Percentiles rank a stretch among this genome's conserved stretches.
Evolutionary conservation across 495 filamentous ascomycete species (phyloP).

Genomic region (Rusavskia elegans): DNA sequence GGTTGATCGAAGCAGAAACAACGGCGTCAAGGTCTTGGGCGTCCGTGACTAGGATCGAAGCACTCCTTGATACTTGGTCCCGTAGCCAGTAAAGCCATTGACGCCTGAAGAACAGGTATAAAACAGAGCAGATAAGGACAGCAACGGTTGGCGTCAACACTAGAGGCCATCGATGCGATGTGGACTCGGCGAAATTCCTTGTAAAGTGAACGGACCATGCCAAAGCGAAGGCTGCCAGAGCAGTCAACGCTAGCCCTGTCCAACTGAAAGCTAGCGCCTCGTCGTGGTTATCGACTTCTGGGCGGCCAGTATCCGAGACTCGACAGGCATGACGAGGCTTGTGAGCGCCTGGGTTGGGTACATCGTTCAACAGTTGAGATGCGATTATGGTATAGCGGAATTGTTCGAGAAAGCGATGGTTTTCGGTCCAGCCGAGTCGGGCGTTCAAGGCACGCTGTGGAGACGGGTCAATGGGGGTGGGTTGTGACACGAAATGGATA

Average conservation of each 20-base stretch:
- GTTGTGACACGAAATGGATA: neutral
- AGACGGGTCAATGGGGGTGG: neutral
- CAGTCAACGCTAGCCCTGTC: constrained; percentile 35
- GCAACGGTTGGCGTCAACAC: constrained; percentile 30
- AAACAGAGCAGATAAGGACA: constrained; percentile 36
- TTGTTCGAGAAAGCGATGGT: constrained; percentile 78
- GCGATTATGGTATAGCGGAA: constrained; percentile 93
- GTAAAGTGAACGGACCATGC: constrained; percentile 62
- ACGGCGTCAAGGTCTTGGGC: constrained; percentile 75
- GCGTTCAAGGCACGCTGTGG: constrained; percentile 42
- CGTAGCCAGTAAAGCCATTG: constrained; percentile 77
- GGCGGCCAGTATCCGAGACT: neutral
- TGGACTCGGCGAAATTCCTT: constrained; percentile 19
- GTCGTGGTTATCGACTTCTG: neutral
- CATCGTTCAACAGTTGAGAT: constrained; percentile 73
- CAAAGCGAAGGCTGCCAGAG: constrained; percentile 45
- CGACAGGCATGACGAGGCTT: constrained; percentile 21
- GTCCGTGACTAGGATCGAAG: constrained; percentile 53
- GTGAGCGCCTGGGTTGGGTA: constrained; percentile 29
- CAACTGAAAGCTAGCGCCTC: constrained; percentile 8
- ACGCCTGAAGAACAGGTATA: constrained; percentile 58
- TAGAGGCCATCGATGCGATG: constrained; percentile 15
- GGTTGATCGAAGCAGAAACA: constrained; percentile 59
- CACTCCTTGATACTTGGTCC: constrained; percentile 57
- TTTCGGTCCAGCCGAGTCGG: constrained; percentile 65